Evolutionary conservation across 2,329 filamentous ascomycete genomes (phyloP), one percentile per base, ranked within the genome.

Genomic region (Diaporthe amygdali): DNA sequence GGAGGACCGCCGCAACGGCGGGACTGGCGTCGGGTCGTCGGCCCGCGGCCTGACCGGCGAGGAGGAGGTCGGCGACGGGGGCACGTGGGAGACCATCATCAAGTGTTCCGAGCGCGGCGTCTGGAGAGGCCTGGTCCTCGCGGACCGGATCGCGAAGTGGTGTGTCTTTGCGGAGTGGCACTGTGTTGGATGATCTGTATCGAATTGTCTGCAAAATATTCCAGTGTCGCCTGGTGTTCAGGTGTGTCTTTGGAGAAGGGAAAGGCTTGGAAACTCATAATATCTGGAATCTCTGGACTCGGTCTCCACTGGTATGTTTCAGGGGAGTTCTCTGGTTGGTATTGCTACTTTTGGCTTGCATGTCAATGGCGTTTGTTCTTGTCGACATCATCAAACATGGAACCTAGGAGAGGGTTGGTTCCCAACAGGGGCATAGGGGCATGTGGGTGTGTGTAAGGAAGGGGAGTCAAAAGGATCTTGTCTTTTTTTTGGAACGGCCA

Each of bases 151-250:
- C 72, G 94, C 94, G 54, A 87, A 94, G 76, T 97, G 94, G 94
- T 96, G 94, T 78, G 94, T 97, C n/a, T 96, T 96, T 85, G 93
- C 93, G 0, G 94, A 97, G 84, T 97, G 94, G 94, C 85, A 89
- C 73, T 93, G 92, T 77, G 81, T 66, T 46, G 80, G 69, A 68
- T 73, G 51, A 73, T 32, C 25, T 46, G 34, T 17, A 8, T 46
- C 46, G 22, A 47, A 47, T 30, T 64, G 30, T 37, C 27, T 9
- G 20, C 27, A 37, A 41, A 34, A 37, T 20, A 20, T 63, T 22
- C 6, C n/a, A 17, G 17, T 46, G 20, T 44, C 20, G 41, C 22
- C 30, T 49, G 41, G 61, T 46, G 41, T 44, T 66, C 39, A 37
- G 30, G 44, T n/a, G n/a, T n/a, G n/a, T n/a, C n/a, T n/a, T n/a